Percentiles rank a stretch among this genome's conserved stretches.
Evolutionary conservation across 2,329 filamentous ascomycete species (phyloP).

Genomic region (Colletotrichum aenigma): DNA sequence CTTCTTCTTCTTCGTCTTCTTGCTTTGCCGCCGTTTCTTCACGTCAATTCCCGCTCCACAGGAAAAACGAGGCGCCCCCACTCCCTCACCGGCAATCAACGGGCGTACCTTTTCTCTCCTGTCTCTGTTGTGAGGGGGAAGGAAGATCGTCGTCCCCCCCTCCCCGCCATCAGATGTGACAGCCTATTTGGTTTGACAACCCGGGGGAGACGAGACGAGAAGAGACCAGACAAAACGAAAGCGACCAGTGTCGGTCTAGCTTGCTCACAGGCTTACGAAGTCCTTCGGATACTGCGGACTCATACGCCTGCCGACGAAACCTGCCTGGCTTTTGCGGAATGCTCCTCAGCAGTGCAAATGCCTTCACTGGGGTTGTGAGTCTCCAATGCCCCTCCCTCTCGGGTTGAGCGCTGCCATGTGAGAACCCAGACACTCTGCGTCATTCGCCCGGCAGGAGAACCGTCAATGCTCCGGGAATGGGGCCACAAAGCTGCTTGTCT

Average conservation of each 20-base stretch:
- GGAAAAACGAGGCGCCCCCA: neutral
- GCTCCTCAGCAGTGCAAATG: neutral
- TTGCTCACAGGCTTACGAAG: neutral
- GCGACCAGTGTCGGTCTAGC: neutral
- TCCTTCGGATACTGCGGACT: neutral
- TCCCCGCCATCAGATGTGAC: neutral
- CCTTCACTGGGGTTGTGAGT: neutral
- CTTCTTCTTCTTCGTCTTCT: neutral
- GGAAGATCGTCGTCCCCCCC: neutral
- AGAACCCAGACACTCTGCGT: neutral
- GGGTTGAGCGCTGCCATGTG: neutral
- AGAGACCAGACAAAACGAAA: slow-evolving; percentile 8
- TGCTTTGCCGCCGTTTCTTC: neutral
- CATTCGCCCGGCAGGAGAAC: neutral
- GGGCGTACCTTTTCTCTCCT: neutral
- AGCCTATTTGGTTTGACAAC: neutral
- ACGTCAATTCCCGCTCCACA: neutral
- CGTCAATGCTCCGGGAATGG: neutral
- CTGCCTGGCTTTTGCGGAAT: neutral
- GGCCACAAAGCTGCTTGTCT: neutral
- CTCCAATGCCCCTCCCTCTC: neutral
- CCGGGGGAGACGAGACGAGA: neutral
- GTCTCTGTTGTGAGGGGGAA: neutral
- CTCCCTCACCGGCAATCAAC: neutral
- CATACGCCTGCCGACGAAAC: neutral